Conservation (phyloP, 192 early-diverging fungal species). For the Rhizoclosmatium sp. region DNA sequence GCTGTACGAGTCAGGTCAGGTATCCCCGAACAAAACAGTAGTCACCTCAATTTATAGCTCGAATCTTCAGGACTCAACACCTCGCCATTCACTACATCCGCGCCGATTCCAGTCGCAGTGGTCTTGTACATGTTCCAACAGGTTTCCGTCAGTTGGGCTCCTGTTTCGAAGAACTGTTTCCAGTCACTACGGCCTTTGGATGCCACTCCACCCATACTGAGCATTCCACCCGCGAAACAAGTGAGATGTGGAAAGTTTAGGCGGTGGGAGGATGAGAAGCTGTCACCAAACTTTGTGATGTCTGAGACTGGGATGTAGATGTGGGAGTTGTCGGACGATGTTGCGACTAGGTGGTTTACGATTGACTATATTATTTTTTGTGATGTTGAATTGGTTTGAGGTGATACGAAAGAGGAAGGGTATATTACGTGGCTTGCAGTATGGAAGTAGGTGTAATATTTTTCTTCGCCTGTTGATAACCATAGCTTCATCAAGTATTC, state of each 20-base stretch:
- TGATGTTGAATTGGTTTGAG: too few species aligned
- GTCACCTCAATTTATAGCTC: slow-evolving; percentile 40
- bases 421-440: not conserved
- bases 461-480: slow-evolving; percentile 40
- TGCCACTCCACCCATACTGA: slow-evolving; percentile 62
- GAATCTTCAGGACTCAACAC: slow-evolving; percentile 6
- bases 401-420: too few species aligned
- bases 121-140: slow-evolving; percentile 70
- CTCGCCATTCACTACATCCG: slow-evolving; percentile 67
- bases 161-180: slow-evolving; percentile 44
- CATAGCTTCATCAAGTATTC: slow-evolving; percentile 62
- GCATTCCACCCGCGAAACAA: slow-evolving; percentile 75
- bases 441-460: slow-evolving; percentile 13
- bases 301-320: slow-evolving; percentile 9
- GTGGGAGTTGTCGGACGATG: slow-evolving; percentile 3
- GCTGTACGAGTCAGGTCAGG: not conserved
- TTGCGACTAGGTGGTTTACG: slow-evolving; percentile 4
- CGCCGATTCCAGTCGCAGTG: slow-evolving; percentile 77
- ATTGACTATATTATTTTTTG: not conserved
- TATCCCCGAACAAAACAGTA: not conserved
- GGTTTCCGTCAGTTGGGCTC: slow-evolving; percentile 41
- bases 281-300: not conserved
- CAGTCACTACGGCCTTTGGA: slow-evolving; percentile 39
- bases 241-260: slow-evolving; percentile 7
- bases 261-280: not conserved